Base-by-base conservation (phyloP, 2,329 filamentous ascomycete species). In the Aspergillus neoniger region DNA sequence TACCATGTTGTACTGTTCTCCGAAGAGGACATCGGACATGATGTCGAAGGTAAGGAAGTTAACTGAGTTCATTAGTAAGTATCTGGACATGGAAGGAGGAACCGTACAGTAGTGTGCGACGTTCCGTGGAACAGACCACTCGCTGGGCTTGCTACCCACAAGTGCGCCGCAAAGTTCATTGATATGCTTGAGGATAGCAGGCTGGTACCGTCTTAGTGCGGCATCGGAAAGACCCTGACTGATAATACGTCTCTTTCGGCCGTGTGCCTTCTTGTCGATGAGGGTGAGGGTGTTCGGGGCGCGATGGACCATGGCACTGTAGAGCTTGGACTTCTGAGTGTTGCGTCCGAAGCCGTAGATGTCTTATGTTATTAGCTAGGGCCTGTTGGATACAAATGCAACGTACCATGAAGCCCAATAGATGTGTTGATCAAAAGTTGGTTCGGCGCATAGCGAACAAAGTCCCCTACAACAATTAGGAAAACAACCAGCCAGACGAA, bases 311-410 rank as follows among this genome's bases (percentile, higher is more conserved):
- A 83, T 81, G 1, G 80, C 78, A 23, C 74, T 72, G 67, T 84
- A 83, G 64, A 80, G 82, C 38, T 77, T 72, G 1, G 79, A 77
- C 63, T 84, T 84, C 39, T 77, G 76, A 14, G 83, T 78, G 63
- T 83, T 82, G 47, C 77, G 72, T 25, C 77, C 74, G 72, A 77
- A 77, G 32, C 79, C 76, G 65, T 84, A 83, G 68, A 85, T 82
- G 8, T 69, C 67, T 60, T 15, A 15, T 15, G 32, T 38, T 6
- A 36, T 57, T 32, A 55, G 52, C n/a, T 2, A 19, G 7, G 5
- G 6, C 30, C 7, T 15, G 14, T 14, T 14, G 4, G 8, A 3
- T 8, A 12, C 9, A 14, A 12, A n/a, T 8, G 52, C 7, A 25
- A 17, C 38, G 9, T 64, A 70, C 68, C 64, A 38, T 67, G 62